phyloP scores from a whole-genome alignment of 192 early-diverging fungal species.

The Gryganskiella cystojenkinii region DNA sequence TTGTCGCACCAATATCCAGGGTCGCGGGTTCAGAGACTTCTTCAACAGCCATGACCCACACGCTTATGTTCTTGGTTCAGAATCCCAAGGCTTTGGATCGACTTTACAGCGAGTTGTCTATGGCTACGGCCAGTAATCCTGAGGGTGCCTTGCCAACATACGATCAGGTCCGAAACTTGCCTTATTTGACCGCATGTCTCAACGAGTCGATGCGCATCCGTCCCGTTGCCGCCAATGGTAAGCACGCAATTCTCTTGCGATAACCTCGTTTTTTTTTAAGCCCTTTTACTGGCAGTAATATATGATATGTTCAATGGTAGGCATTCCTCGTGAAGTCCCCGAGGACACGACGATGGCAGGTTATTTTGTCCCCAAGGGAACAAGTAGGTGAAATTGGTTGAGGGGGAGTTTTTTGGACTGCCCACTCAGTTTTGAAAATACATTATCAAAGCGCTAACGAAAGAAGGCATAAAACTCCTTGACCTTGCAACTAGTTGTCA shows the following conservation, averaged over 20 bases:
- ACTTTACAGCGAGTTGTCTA: slow-evolving; percentile 32
- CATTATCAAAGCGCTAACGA: no score
- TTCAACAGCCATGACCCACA: slow-evolving; percentile 25
- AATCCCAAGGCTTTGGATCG: slow-evolving; percentile 29
- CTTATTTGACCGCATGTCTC: slow-evolving; percentile 62
- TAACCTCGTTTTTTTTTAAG: background rate
- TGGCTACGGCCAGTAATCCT: slow-evolving; percentile 22
- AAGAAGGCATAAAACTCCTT: background rate
- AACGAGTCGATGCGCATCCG: slow-evolving; percentile 64
- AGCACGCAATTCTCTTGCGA: no score
- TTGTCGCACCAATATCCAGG: slow-evolving; percentile 9
- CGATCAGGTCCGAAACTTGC: slow-evolving; percentile 57
- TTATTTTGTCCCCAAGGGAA: slow-evolving; percentile 57
- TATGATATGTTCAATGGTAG: background rate
- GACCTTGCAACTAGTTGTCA: slow-evolving; percentile 10
- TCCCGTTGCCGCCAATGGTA: slow-evolving; percentile 53
- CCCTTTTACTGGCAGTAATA: background rate
- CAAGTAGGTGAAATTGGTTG: slow-evolving; percentile 27
- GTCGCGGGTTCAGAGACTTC: slow-evolving; percentile 52
- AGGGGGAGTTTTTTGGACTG: no score
- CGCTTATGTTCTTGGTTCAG: slow-evolving; percentile 35
- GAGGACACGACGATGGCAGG: slow-evolving; percentile 51
- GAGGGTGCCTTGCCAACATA: slow-evolving; percentile 33
- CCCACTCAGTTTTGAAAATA: background rate
- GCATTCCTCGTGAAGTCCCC: slow-evolving; percentile 43